Evolutionary conservation across 768 basidiomycete genomes (phyloP), one percentile per base, ranked within the genome.

Genomic region (Cyathus striatus): DNA sequence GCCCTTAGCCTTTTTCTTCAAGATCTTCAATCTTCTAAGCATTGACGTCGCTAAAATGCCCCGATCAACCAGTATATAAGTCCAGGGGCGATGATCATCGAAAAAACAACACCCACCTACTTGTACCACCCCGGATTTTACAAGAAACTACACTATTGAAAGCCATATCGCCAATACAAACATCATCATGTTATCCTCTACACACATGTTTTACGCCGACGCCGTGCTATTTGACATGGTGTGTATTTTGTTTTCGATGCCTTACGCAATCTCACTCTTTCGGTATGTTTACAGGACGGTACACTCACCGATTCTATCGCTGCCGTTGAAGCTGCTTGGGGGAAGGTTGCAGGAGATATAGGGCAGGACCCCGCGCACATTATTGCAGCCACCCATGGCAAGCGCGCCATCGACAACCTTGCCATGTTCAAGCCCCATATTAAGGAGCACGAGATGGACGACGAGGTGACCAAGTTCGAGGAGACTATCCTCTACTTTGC

Each of bases 321-420:
- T 16, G 80, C 82, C 3, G 83, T 86, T 47, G 83, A 86, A 57
- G 81, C 81, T 3, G 85, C 85, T 3, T 87, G 85, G 85, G 76
- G 76, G 23, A 78, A 78, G 53, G 83, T 87, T 34, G 84, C 85
- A 2, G 64, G 65, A 40, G 83, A 86, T 56, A 74, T 87, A 40
- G 81, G 81, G 42, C 73, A 77, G 60, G 81, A 83, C 59, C 80
- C 81, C 5, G 68, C 71, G 44, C 69, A 76, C 43, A 81, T 85
- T 48, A 83, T 86, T 54, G 79, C 78, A 7, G 79, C 81, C 27
- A 86, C 84, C n/a, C 85, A 88, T 58, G 85, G 85, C 54, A 81
- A 84, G 55, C 80, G 85, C 47, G 86, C 84, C 9, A 69, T 83
- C 54, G 85, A 87, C 66, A 88, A 87, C 62, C 76, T 86, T 49